Percentiles rank a stretch among this genome's conserved stretches.
Conservation (phyloP, 192 early-diverging fungal genomes). For the Phlyctochytrium planicorne region DNA sequence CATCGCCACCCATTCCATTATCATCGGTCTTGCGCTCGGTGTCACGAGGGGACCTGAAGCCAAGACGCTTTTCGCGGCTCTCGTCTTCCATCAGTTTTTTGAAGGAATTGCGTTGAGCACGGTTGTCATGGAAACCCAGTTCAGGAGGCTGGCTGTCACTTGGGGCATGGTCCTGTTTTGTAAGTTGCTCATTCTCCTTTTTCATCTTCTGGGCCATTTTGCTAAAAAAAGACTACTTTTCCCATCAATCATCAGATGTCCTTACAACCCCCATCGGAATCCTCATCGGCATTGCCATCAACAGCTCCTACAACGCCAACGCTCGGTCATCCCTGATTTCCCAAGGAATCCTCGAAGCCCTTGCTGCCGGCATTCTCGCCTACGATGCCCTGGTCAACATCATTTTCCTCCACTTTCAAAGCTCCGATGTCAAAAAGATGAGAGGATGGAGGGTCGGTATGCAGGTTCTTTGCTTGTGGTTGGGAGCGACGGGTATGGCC, state of each 20-base stretch:
- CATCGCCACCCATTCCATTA: conserved; percentile 46
- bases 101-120: conserved; percentile 39
- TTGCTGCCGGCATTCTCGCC: conserved; percentile 80
- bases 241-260: too few relatives aligned
- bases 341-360: conserved; percentile 75
- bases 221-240: too few relatives aligned
- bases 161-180: too few relatives aligned
- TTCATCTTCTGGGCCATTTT: too few relatives aligned
- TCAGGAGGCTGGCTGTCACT: too few relatives aligned
- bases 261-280: conserved; percentile 81
- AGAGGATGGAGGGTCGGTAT: conserved; percentile 29
- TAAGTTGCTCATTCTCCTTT: too few relatives aligned
- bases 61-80: conserved; percentile 39
- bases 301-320: conserved; percentile 55
- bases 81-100: conserved; percentile 51
- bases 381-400: conserved; percentile 57
- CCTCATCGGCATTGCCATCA: conserved; percentile 72
- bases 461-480: conserved; percentile 63
- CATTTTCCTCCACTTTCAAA: conserved; percentile 21
- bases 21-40: conserved; percentile 51
- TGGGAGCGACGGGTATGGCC: conserved; percentile 74
- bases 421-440: conserved; percentile 39
- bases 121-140: conserved; percentile 12
- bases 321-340: conserved; percentile 56
- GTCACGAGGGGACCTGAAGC: conserved; percentile 24